Conservation (phyloP, 2,329 filamentous ascomycete genomes). For the Penicillium sp. region DNA sequence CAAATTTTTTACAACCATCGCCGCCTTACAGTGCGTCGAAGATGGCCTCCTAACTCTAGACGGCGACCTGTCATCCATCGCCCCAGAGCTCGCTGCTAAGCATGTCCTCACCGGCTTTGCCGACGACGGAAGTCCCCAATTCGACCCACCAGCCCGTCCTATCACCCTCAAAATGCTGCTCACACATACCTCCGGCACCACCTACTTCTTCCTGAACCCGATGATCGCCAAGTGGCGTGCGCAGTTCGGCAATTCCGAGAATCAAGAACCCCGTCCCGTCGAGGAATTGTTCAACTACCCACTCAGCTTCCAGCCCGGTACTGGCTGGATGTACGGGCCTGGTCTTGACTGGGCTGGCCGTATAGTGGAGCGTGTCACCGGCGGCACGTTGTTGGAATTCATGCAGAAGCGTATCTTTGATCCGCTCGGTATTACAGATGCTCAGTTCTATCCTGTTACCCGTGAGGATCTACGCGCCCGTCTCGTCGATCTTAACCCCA, state of each 20-base stretch:
- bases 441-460: slow-evolving; percentile 43
- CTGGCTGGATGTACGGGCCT: slow-evolving; percentile 52
- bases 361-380: slow-evolving; percentile 52
- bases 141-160: slow-evolving; percentile 34
- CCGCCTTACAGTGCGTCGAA: slow-evolving; percentile 57
- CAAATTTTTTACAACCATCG: slow-evolving; percentile 53
- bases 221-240: slow-evolving; percentile 38
- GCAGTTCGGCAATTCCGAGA: slow-evolving; percentile 26
- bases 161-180: slow-evolving; percentile 56
- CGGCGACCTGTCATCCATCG: slow-evolving; percentile 46
- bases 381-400: slow-evolving; percentile 44
- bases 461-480: slow-evolving; percentile 38
- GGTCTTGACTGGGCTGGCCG: slow-evolving; percentile 56
- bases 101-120: slow-evolving; percentile 52
- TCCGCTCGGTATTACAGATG: slow-evolving; percentile 46
- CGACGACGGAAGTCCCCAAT: slow-evolving; percentile 42
- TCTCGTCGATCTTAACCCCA: slow-evolving; percentile 42
- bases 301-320: slow-evolving; percentile 54
- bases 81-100: slow-evolving; percentile 52
- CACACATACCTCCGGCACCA: slow-evolving; percentile 52
- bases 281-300: slow-evolving; percentile 48
- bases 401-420: slow-evolving; percentile 49
- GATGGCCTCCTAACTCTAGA: slow-evolving; percentile 50
- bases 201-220: slow-evolving; percentile 48
- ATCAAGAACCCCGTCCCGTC: slow-evolving; percentile 34